These are phyloP conservation scores for Turritis glabra DNA, from an alignment of 345 rosid species.

Conservation along the genomic window DNA sequence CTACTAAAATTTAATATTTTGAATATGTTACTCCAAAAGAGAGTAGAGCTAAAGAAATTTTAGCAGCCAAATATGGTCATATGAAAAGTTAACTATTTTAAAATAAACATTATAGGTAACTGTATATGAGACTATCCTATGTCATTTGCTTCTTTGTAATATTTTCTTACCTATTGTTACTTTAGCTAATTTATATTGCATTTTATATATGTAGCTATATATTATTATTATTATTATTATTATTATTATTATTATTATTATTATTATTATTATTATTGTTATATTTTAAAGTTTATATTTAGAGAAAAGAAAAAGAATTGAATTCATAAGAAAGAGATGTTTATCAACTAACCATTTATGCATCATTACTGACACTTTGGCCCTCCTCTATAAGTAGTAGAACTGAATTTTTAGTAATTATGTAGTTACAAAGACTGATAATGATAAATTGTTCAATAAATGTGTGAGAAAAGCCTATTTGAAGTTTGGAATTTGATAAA, in stretches of 20 bases:
- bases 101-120: not conserved
- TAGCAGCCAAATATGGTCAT: not conserved
- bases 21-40: not conserved
- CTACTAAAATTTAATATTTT: too few species aligned
- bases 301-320: not conserved
- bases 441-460: slow-evolving; percentile 22
- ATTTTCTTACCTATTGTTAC: not conserved
- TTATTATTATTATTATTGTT: too few species aligned
- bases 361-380: slow-evolving; percentile 31
- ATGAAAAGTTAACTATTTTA: not conserved
- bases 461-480: slow-evolving; percentile 14
- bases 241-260: too few species aligned
- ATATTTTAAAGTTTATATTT: too few species aligned
- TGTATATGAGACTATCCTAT: not conserved
- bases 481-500: slow-evolving; percentile 17
- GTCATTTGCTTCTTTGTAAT: not conserved
- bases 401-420: slow-evolving; percentile 19
- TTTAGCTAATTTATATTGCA: not conserved
- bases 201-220: not conserved
- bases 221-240: too few species aligned
- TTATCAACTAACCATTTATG: slow-evolving; percentile 34
- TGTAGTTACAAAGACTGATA: slow-evolving; percentile 11
- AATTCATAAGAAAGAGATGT: slow-evolving; percentile 34
- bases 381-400: slow-evolving; percentile 21
- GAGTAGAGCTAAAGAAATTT: not conserved